Evolutionary conservation across 768 basidiomycete species (phyloP), one percentile per base, ranked within the genome.

Genomic region (Hygrocybe coccinea): DNA sequence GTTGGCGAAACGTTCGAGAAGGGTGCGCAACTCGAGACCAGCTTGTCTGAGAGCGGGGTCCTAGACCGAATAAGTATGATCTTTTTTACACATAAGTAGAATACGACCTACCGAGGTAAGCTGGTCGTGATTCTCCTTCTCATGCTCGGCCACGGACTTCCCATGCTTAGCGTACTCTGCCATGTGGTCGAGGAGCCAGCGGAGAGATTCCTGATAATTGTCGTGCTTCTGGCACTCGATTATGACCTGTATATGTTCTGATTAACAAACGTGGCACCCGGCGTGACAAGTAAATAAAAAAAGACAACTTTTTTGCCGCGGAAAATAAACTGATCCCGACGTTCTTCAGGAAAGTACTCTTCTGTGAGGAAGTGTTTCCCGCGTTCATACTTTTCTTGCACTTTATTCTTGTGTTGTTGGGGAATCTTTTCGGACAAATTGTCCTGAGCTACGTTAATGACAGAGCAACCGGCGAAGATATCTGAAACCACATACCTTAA

Each of bases 1-100:
- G 62, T 91, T 86, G 5, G 95, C 95, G 67, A 98, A 94, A 19
- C 95, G 86, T 70, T 97, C 94, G 39, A 97, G 82, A 10, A 97
- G 76, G 1, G 84, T 86, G 45, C 90, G 84, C 25, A 94, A 78
- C 65, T 92, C 83, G 37, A 66, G 58, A 22, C 79, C 76, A 11
- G 87, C 79, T 35, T 76, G 70, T 46, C 80, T 73, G 63, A 95
- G 74, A 5, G 76, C 67, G 2, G 77, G 72, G 60, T 91, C 83
- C 73, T 83, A 19, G 5, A 19, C 33, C 21, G 35, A 10, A 21
- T 11, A 6, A 39, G n/a, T 8, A 50, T 37, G 8, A 11, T 19
- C 41, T 5, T 9, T 24, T 9, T 9, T 5, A 5, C 24, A 35
- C 17, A 54, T 14, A 11, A 54, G 38, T 19, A 58, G 1, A 47